Conservation (phyloP, 108 stramenopile species). For the Pseudonitzschia pungens region DNA sequence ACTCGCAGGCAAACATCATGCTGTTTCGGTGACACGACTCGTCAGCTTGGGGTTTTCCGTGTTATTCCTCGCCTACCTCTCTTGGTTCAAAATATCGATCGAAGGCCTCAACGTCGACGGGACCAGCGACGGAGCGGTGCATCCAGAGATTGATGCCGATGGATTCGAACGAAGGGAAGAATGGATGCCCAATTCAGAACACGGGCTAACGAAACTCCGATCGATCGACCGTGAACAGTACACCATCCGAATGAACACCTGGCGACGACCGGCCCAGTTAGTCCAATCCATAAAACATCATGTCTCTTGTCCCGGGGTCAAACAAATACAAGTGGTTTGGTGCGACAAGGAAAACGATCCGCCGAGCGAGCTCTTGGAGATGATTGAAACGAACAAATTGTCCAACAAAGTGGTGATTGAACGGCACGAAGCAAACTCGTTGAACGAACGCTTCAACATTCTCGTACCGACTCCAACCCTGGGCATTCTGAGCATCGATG, state of each 20-base stretch:
- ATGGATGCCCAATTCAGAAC: background rate
- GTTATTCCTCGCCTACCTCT: background rate
- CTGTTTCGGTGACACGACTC: background rate
- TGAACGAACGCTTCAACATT: constrained; percentile 81
- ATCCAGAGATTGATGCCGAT: background rate
- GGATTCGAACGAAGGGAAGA: background rate
- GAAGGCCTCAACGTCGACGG: background rate
- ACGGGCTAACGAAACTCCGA: constrained; percentile 8
- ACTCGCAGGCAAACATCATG: background rate
- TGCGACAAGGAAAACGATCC: constrained; percentile 52
- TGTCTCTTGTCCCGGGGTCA: constrained; percentile 55
- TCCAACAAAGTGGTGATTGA: constrained; percentile 54
- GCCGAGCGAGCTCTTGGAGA: constrained; percentile 24
- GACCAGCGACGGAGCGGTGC: background rate
- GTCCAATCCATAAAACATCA: constrained; percentile 53
- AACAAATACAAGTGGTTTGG: constrained; percentile 78
- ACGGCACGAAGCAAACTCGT: constrained; percentile 59
- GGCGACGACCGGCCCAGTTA: constrained; percentile 66
- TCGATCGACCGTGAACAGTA: constrained; percentile 51
- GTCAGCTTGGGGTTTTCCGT: background rate
- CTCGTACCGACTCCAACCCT: constrained; percentile 55
- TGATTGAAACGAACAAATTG: constrained; percentile 1
- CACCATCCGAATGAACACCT: constrained; percentile 80
- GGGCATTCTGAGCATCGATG: constrained; percentile 80
- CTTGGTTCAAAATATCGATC: background rate